Base-by-base conservation (phyloP, 75 land plant species). In the Sequoia sempervirens region DNA sequence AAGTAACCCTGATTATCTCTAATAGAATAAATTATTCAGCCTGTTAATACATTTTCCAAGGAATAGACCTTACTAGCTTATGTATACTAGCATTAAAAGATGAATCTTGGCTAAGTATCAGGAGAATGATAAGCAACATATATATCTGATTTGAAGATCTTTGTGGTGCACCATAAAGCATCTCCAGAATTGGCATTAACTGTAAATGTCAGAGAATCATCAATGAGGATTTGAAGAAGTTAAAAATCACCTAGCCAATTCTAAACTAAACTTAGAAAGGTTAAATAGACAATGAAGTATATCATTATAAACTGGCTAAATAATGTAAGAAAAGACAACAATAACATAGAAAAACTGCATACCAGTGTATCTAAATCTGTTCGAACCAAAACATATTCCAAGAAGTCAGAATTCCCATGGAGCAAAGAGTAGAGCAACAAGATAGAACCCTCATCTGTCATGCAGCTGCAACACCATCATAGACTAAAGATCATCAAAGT, bases 301-400 rank as follows among this genome's bases (percentile, higher is more conserved):
- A 70, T 36, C 82, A 26, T 37, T 30, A 84, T 1, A 84, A 84
- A 43, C 45, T 45, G n/a, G 50, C 28, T 37, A 78, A 30, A 28
- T 28, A 41, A 83, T 13, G 85, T 50, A 13, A 58, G 28, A 68
- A 37, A 81, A 69, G 36, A 34, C 36, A 81, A 69, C 26, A 40
- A 23, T 45, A 78, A 45, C 20, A 28, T 70, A 13, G n/a, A 78
- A 78, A 47, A 84, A 20, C 13, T 86, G 23, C 89, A 41, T 95
- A 95, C 97, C 94, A 95, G 84, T 80, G 96, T 95, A 85, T 95
- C 97, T 80, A 95, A 56, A 89, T 95, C 97, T 38, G 96, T 92
- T 80, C 97, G 96, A 79, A 95, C 97, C 80, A 95, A 83, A 80
- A 92, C 94, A 91, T 95, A 95, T 83, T 95, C 97, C 89, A 94